Evolutionary conservation across 2,329 filamentous ascomycete species (phyloP).

Genomic region (Rhynchosporium agropyri): DNA sequence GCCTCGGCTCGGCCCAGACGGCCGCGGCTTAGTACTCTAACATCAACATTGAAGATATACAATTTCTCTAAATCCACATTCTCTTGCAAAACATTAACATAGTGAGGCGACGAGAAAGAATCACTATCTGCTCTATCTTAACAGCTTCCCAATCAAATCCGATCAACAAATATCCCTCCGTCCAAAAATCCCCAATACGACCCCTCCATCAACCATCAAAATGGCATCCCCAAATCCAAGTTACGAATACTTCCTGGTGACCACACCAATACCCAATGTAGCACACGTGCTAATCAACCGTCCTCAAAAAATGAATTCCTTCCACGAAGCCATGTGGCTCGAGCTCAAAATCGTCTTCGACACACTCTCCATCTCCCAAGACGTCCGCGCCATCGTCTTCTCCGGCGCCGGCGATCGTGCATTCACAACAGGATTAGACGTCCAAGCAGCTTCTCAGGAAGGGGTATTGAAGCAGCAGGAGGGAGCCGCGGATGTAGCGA

Average conservation of each 20-base stretch:
- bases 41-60: slow-evolving; percentile 1
- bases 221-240: slow-evolving; percentile 11
- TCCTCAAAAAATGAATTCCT: slow-evolving; percentile 84
- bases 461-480: slow-evolving; percentile 46
- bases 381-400: slow-evolving; percentile 76
- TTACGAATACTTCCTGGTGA: slow-evolving; percentile 56
- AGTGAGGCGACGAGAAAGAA: too few species aligned
- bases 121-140: too few species aligned
- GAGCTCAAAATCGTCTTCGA: slow-evolving; percentile 75
- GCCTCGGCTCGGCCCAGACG: slow-evolving; percentile 7
- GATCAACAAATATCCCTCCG: not conserved
- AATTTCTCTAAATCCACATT: not conserved
- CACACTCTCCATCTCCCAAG: slow-evolving; percentile 69
- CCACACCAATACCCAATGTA: slow-evolving; percentile 71
- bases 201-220: not conserved
- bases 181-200: not conserved
- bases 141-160: too few species aligned
- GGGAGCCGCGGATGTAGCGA: slow-evolving; percentile 58
- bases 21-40: not conserved
- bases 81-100: not conserved
- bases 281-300: slow-evolving; percentile 94
- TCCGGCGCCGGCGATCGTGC: slow-evolving; percentile 80
- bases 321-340: slow-evolving; percentile 82
- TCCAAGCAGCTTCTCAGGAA: slow-evolving; percentile 66
- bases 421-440: slow-evolving; percentile 85